Evolutionary conservation across 139 green algal species (phyloP).

Genomic region (Desmodesmus armatus): DNA sequence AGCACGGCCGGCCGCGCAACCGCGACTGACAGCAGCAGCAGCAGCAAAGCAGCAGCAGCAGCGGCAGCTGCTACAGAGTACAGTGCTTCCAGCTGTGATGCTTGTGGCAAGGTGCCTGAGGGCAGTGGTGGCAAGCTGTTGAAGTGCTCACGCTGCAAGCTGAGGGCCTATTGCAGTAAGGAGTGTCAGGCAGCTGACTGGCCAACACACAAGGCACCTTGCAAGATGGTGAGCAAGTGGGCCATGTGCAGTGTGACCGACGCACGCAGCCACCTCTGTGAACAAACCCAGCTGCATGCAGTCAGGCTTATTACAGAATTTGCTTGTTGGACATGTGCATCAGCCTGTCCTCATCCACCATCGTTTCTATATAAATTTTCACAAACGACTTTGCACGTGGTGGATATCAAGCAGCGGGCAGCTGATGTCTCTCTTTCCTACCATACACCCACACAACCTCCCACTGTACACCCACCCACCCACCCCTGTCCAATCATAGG

Average conservation of each 20-base stretch:
- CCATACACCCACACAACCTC: too few species aligned
- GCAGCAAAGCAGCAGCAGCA: too few species aligned
- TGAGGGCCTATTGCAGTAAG: conserved; percentile 6
- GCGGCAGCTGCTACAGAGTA: not conserved
- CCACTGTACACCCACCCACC: too few species aligned
- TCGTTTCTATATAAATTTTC: too few species aligned
- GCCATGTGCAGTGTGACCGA: too few species aligned
- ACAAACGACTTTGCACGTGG: not conserved
- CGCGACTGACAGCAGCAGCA: too few species aligned
- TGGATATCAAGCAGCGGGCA: too few species aligned
- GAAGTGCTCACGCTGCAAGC: conserved; percentile 1
- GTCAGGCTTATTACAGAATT: not conserved
- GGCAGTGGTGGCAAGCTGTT: not conserved
- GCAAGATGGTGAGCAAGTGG: not conserved
- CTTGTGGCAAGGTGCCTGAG: not conserved
- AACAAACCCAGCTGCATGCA: too few species aligned
- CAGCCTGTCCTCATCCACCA: not conserved
- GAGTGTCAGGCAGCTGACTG: conserved; percentile 18
- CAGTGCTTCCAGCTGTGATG: not conserved
- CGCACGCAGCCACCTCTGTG: too few species aligned
- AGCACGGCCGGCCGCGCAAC: not conserved
- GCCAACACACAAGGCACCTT: conserved; percentile 19
- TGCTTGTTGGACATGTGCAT: too few species aligned
- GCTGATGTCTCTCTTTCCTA: too few species aligned
- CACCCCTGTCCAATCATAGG: too few species aligned